Evolutionary conservation across 2,329 filamentous ascomycete species (phyloP), one percentile per base, ranked within the genome.

Genomic region (Fusarium scirpi): DNA sequence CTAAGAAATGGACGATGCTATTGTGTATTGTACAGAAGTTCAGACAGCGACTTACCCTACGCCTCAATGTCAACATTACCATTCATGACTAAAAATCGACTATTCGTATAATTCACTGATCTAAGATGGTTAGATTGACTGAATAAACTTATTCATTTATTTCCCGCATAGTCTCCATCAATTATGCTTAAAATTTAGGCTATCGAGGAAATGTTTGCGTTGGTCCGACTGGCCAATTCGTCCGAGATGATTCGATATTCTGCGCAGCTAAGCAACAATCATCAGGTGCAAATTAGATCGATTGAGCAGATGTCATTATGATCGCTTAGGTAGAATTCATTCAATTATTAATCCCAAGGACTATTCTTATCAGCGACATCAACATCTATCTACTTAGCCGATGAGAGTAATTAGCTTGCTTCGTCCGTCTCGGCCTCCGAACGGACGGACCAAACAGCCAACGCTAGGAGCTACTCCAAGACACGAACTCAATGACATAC

Each of bases 391-490:
- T 62, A 7, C 12, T 34, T 22, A 18, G 29, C 48, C 47, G 32
- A n/a, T 9, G 55, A 48, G n/a, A 16, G 12, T 18, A 16, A 13
- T 22, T 27, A 25, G 38, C 10, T 29, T 34, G 20, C 24, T 69
- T 71, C 30, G 71, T 67, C 73, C 69, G 67, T 47, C 9, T 73
- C 71, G 71, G 71, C 29, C 48, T 74, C 69, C 73, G 73, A 6
- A 40, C 65, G 68, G 59, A 29, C 29, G 41, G 57, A 40, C 22
- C 6, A 52, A 57, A 27, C 51, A 32, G 38, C 10, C 34, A 38
- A 38, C 34, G 18, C 41, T 40, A 45, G 20, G 6, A 44, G 32
- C 27, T 30, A 47, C 22, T 29, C 25, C 45, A 29, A 47, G 34
- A 46, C 30, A 62, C 20, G 16, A 32, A 52, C n/a, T n/a, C 29